Conservation (phyloP, 73 alveolate genomes). For the Blepharisma japonicum region DNA sequence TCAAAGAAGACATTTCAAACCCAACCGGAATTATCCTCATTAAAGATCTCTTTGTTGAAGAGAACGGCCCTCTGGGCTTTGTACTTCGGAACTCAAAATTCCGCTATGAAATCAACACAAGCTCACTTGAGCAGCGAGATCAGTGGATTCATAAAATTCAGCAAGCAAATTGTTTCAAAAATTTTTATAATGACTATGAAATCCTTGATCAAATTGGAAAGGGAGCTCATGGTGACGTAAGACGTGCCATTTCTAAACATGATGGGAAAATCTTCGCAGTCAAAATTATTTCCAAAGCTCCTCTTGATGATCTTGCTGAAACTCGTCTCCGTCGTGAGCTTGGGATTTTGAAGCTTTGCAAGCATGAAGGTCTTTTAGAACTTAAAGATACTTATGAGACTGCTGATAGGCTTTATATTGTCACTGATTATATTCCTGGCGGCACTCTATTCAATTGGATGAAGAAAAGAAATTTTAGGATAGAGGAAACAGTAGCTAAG, state of each 20-base stretch:
- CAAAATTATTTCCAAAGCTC: constrained; percentile 41
- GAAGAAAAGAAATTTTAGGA: constrained; percentile 23
- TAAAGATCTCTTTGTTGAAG: constrained; percentile 8
- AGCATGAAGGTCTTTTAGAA: constrained; percentile 81
- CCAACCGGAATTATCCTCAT: neutral
- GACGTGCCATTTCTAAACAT: neutral
- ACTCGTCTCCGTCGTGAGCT: constrained; percentile 56
- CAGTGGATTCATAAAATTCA: neutral
- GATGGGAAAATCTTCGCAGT: constrained; percentile 39
- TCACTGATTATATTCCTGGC: constrained; percentile 78
- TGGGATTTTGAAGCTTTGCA: constrained; percentile 84
- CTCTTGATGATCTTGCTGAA: neutral
- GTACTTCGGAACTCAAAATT: neutral
- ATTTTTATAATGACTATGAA: neutral
- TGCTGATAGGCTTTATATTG: constrained; percentile 61
- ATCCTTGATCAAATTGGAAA: constrained; percentile 8
- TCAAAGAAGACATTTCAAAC: neutral
- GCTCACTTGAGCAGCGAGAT: neutral
- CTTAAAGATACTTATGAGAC: constrained; percentile 81
- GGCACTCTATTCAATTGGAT: constrained; percentile 37
- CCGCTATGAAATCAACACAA: neutral
- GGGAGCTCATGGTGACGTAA: constrained; percentile 27
- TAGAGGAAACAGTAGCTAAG: constrained; percentile 65
- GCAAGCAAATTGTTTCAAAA: neutral
- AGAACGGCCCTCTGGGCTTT: neutral